Percentiles rank a stretch among this genome's conserved stretches.
phyloP scores from a whole-genome alignment of 2,329 filamentous ascomycete genomes.

The Hirsutella minnesotensis region DNA sequence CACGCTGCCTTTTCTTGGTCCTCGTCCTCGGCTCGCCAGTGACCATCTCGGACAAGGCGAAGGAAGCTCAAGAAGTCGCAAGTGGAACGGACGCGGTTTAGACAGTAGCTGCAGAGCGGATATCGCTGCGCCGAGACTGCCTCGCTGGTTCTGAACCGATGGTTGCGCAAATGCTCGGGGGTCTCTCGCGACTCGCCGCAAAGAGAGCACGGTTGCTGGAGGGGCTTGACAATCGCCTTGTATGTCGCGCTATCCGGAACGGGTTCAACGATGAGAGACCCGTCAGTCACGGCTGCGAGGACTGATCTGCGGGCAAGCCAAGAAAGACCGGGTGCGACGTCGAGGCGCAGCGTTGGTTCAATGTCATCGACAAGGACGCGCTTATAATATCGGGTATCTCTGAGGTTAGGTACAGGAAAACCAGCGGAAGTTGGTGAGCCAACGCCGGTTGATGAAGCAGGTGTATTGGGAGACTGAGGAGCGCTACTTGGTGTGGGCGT shows the following conservation, averaged over 20 bases:
- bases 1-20: constrained; percentile 81
- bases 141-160: constrained; percentile 83
- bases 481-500: constrained; percentile 37
- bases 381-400: constrained; percentile 92
- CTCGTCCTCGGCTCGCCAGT: constrained; percentile 73
- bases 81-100: constrained; percentile 70
- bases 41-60: constrained; percentile 81
- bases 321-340: constrained; percentile 79
- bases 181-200: constrained; percentile 76
- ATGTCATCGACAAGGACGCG: constrained; percentile 80
- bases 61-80: constrained; percentile 91
- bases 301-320: constrained; percentile 87
- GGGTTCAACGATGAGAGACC: constrained; percentile 80
- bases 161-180: constrained; percentile 60
- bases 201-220: constrained; percentile 63
- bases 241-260: constrained; percentile 51
- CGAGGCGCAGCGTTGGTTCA: constrained; percentile 83
- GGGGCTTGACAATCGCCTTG: constrained; percentile 35
- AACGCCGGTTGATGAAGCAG: constrained; percentile 38
- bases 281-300: constrained; percentile 70
- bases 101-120: constrained; percentile 79
- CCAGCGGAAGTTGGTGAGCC: constrained; percentile 23
- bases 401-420: constrained; percentile 48
- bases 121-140: constrained; percentile 79
- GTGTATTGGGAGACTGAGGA: constrained; percentile 47